Conservation (phyloP, 192 early-diverging fungal species). For the Lobosporangium transversale region DNA sequence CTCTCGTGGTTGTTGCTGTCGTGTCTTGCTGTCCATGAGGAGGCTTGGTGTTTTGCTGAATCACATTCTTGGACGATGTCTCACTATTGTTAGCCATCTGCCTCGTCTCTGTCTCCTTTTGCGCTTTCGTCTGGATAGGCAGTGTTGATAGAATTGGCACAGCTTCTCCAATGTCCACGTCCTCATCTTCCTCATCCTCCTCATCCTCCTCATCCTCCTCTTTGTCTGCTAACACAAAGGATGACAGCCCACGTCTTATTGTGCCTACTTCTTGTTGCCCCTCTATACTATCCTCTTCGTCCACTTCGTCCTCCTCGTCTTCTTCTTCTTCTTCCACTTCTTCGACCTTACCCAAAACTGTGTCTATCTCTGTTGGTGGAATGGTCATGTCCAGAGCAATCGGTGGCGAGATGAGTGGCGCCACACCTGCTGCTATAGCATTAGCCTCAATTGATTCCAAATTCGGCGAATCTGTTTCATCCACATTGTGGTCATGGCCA, state of each 20-base stretch:
- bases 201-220: too few relatives aligned
- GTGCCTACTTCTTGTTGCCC: not conserved
- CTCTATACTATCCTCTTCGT: not conserved
- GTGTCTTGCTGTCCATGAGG: not conserved
- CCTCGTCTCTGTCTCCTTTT: not conserved
- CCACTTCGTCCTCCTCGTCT: not conserved
- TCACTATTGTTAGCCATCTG: not conserved
- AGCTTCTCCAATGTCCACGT: too few relatives aligned
- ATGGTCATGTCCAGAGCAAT: not conserved
- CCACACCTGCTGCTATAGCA: not conserved
- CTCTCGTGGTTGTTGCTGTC: not conserved
- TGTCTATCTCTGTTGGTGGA: not conserved
- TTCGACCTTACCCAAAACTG: constrained; percentile 24
- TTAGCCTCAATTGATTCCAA: not conserved
- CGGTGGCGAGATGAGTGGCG: not conserved
- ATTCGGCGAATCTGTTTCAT: constrained; percentile 6
- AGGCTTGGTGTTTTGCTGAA: constrained; percentile 7
- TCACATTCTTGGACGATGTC: not conserved
- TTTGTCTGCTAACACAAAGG: too few relatives aligned
- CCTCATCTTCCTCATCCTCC: too few relatives aligned
- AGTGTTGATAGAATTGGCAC: too few relatives aligned
- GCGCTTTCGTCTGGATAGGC: not conserved
- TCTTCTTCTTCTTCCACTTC: constrained; percentile 26
- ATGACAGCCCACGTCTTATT: too few relatives aligned
- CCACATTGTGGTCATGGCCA: not conserved